phyloP scores from a whole-genome alignment of 177 flowering plant species.

The Vitis hybrid region DNA sequence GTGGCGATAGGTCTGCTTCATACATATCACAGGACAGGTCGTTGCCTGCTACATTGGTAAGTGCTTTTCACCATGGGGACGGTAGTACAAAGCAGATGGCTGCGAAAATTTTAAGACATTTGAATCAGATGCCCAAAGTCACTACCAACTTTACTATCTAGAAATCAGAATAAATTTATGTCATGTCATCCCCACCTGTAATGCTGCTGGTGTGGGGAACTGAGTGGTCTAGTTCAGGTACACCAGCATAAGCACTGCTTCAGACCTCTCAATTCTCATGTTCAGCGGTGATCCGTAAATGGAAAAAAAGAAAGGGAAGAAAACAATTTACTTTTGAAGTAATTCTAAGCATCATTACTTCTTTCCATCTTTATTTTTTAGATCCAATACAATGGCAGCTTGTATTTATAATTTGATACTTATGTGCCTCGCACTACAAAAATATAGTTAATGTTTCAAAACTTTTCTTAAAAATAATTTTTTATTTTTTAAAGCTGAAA shows the following conservation, averaged over 20 bases:
- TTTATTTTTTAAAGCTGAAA: too few species aligned
- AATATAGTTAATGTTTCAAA: too few species aligned
- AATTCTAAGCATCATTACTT: too few species aligned
- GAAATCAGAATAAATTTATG: not conserved
- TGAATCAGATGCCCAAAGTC: slow-evolving; percentile 56
- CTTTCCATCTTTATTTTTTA: too few species aligned
- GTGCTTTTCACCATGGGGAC: slow-evolving; percentile 65
- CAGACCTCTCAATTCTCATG: not conserved
- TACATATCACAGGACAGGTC: slow-evolving; percentile 59
- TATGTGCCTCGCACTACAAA: too few species aligned
- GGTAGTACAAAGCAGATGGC: slow-evolving; percentile 62
- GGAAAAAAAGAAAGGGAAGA: too few species aligned
- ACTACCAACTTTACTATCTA: slow-evolving; percentile 3
- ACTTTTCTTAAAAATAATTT: too few species aligned
- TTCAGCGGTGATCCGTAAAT: not conserved
- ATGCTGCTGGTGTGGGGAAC: not conserved
- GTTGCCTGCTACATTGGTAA: slow-evolving; percentile 52
- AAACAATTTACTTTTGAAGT: too few species aligned
- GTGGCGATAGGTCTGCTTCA: slow-evolving; percentile 45
- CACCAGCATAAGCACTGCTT: not conserved
- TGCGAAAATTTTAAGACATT: slow-evolving; percentile 57
- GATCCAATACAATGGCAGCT: too few species aligned
- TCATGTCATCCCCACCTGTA: not conserved
- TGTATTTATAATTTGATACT: too few species aligned
- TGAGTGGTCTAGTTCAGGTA: not conserved